A percentile compares a stretch with the other conserved stretches of the same genome.
Evolutionary conservation across 176 grass and related monocot species (phyloP).

Genomic region (Dactylis glomerata): DNA sequence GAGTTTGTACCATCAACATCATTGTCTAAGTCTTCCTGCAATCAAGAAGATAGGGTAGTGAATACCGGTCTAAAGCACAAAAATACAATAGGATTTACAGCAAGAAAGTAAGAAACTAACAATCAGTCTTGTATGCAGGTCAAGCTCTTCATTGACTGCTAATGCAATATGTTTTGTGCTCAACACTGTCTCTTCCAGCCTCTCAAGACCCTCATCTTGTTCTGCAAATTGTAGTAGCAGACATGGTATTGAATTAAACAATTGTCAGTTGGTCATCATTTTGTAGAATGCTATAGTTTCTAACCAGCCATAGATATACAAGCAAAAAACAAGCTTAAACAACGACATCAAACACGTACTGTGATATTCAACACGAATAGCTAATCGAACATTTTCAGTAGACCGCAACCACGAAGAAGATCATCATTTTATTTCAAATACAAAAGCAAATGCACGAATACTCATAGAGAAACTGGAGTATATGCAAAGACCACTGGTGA

Average conservation of each 20-base stretch:
- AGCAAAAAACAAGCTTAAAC: background rate
- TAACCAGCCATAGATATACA: background rate
- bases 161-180: conserved; percentile 81
- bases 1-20: conserved; percentile 56
- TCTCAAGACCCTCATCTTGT: conserved; percentile 78
- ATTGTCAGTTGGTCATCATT: background rate
- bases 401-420: background rate
- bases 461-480: background rate
- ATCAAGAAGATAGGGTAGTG: conserved; percentile 11
- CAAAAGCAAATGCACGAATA: background rate
- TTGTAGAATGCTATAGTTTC: background rate
- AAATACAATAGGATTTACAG: no score
- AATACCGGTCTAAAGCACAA: background rate
- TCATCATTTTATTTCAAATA: background rate
- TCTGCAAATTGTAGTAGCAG: conserved; percentile 37
- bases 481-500: background rate
- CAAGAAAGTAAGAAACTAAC: conserved; percentile 43
- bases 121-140: conserved; percentile 69
- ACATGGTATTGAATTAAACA: background rate
- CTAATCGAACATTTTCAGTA: background rate
- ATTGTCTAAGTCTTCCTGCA: conserved; percentile 55
- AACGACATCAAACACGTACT: background rate
- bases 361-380: background rate
- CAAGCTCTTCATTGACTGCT: conserved; percentile 76
- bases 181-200: conserved; percentile 67